Evolutionary conservation across 2,329 filamentous ascomycete genomes (phyloP).

Genomic region (Elsinoe fawcettii): DNA sequence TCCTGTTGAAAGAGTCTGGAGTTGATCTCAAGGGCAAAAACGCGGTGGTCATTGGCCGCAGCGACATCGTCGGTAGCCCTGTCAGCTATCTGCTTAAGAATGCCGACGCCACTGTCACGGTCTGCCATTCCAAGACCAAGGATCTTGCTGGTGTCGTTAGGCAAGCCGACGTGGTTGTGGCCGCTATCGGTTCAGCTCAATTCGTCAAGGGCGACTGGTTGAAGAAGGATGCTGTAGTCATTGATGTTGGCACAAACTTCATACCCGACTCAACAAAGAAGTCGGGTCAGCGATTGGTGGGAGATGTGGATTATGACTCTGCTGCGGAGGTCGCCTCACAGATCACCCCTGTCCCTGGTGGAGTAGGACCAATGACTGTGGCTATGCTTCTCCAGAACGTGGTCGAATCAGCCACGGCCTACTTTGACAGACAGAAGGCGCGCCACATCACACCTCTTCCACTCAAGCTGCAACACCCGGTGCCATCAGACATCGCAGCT

Average conservation of each 20-base stretch:
- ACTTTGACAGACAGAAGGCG: constrained; percentile 75
- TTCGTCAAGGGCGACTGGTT: constrained; percentile 95
- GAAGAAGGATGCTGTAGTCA: constrained; percentile 89
- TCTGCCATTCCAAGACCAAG: constrained; percentile 85
- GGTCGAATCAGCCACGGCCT: constrained; percentile 71
- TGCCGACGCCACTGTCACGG: constrained; percentile 90
- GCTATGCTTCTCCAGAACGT: constrained; percentile 97
- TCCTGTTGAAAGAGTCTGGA: constrained; percentile 73
- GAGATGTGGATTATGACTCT: constrained; percentile 86
- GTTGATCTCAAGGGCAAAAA: constrained; percentile 82
- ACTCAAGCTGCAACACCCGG: constrained; percentile 67
- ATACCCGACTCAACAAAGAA: constrained; percentile 83
- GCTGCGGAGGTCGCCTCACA: constrained; percentile 78
- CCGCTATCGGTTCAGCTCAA: constrained; percentile 77
- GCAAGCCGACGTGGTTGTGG: constrained; percentile 80
- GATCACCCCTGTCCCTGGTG: constrained; percentile 93
- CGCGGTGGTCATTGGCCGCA: constrained; percentile 87
- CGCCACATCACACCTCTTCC: constrained; percentile 76
- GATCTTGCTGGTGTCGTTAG: constrained; percentile 67
- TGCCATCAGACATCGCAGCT: constrained; percentile 92
- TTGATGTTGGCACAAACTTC: constrained; percentile 97
- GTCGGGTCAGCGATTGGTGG: constrained; percentile 83
- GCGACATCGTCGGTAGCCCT: constrained; percentile 94
- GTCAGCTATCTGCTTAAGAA: constrained; percentile 94
- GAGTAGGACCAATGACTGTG: constrained; percentile 97